Percentiles rank a stretch among this genome's conserved stretches.
Evolutionary conservation across 768 basidiomycete species (phyloP).

Genomic region (Suillus variegatus): DNA sequence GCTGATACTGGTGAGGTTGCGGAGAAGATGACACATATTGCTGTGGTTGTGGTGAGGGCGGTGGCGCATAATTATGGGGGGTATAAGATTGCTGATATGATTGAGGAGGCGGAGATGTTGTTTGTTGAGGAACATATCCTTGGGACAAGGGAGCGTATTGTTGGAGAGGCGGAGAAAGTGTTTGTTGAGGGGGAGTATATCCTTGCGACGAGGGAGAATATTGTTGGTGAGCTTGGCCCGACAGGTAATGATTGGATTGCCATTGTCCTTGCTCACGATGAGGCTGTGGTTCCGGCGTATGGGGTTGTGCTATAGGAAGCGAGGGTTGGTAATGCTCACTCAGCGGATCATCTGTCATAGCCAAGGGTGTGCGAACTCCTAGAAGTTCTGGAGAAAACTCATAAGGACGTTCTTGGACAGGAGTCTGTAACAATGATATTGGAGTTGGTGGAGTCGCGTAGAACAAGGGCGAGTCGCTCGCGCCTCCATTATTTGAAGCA

Average conservation of each 20-base stretch:
- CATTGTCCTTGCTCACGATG: constrained; percentile 6
- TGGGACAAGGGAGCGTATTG: constrained; percentile 8
- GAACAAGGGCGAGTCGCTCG: constrained; percentile 18
- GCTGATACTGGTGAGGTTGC: constrained; percentile 20
- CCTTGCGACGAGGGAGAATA: constrained; percentile 8
- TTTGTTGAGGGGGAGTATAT: constrained; percentile 6
- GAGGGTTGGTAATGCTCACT: constrained; percentile 14
- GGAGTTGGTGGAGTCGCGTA: constrained; percentile 9
- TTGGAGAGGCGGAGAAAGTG: constrained; percentile 12
- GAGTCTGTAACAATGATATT: constrained; percentile 13
- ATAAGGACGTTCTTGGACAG: constrained; percentile 10
- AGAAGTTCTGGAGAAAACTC: constrained; percentile 1
- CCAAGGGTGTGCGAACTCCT: constrained; percentile 19
- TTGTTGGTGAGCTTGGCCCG: constrained; percentile 18
- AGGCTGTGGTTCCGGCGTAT: constrained; percentile 12
- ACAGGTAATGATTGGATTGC: constrained; percentile 1
- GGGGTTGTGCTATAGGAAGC: constrained; percentile 4
- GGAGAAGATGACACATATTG: constrained; percentile 10
- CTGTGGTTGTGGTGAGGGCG: constrained; percentile 16
- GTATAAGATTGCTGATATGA: constrained; percentile 21
- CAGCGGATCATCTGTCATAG: constrained; percentile 16
- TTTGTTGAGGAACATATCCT: background rate
- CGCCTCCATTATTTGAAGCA: constrained; percentile 13
- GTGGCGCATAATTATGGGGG: constrained; percentile 4
- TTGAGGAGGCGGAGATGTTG: constrained; percentile 3